A percentile compares a stretch with the other conserved stretches of the same genome.
Conservation (phyloP, 2,329 filamentous ascomycete genomes). For the Penicillium palitans region DNA sequence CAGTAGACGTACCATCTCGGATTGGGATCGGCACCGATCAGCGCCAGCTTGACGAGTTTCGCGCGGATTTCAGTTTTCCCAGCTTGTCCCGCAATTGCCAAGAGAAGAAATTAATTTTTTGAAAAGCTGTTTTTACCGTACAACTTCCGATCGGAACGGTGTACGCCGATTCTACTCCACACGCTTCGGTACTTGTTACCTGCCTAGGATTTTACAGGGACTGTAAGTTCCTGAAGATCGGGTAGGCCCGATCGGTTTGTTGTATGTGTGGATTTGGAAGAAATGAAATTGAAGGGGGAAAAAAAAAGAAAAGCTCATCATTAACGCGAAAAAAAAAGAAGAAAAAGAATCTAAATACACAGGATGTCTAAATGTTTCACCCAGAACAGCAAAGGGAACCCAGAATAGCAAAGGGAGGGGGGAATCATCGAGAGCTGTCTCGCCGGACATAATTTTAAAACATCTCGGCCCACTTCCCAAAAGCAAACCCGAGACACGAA, state of each 20-base stretch:
- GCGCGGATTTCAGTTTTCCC: not conserved
- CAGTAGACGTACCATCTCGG: not conserved
- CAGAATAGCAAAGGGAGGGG: slow-evolving; percentile 1
- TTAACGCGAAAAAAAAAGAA: not conserved
- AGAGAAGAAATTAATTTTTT: not conserved
- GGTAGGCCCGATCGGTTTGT: not conserved
- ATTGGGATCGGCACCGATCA: slow-evolving; percentile 3
- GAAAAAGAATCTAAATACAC: slow-evolving; percentile 3
- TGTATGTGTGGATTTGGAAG: not conserved
- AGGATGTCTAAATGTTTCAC: slow-evolving; percentile 13
- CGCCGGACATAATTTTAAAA: not conserved
- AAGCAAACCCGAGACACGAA: not conserved
- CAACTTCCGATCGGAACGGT: not conserved
- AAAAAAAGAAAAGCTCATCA: slow-evolving; percentile 2
- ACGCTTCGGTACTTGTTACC: not conserved
- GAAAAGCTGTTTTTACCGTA: not conserved
- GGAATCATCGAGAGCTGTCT: slow-evolving; percentile 10
- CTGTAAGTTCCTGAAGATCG: not conserved
- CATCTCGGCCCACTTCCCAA: not conserved
- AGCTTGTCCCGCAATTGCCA: not conserved
- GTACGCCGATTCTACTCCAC: not conserved
- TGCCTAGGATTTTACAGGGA: not conserved
- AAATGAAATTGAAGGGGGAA: not conserved
- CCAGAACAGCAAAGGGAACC: not conserved
- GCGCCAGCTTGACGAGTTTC: not conserved